Evolutionary conservation across 208 protist genomes (phyloP), one percentile per base, ranked within the genome.

Genomic region (Trypanosoma conorhini): DNA sequence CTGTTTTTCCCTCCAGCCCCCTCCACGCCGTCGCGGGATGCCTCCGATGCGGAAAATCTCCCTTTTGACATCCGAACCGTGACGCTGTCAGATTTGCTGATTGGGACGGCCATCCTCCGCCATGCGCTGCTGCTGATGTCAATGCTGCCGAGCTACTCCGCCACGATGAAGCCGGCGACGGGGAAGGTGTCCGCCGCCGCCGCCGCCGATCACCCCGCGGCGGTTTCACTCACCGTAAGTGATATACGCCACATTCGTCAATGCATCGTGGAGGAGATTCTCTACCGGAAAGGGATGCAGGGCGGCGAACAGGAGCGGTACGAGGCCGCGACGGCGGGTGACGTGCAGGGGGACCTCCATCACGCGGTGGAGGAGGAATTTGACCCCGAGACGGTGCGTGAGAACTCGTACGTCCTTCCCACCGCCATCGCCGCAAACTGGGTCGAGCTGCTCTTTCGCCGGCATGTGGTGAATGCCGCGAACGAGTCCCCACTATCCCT

Each of bases 401-500:
- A 52, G n/a, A n/a, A 67, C 22, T 61, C 42, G 7, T 28, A 46
- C 28, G 61, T 54, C 10, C 5, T 55, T 42, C 50, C 64, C 21
- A 48, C 8, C 62, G 60, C 77, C 38, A 78, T 91, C 64, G 82
- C 77, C 9, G 56, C 64, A 1, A 46, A 77, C 22, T 94, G 85
- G 85, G 79, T 94, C 9, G 88, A 94, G 67, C 77, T 82, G 26
- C 72, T 94, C 15, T 94, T 94, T 61, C 78, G 77, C 0, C 79
- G 88, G 17, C 85, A 94, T 65, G 76, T 77, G 24, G 38, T 85
- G 22, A 77, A 83, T 60, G 85, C 82, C 46, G 82, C 77, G 33
- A 75, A 68, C 31, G 85, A 87, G 63, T 84, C 85, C 2, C 85
- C 88, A 7, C 40, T 94, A 17, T 58, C 78, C 28, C 69, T 94